Evolutionary conservation across 257 asterid genomes (phyloP), one percentile per base, ranked within the genome.

Genomic region (Ilex asprella): DNA sequence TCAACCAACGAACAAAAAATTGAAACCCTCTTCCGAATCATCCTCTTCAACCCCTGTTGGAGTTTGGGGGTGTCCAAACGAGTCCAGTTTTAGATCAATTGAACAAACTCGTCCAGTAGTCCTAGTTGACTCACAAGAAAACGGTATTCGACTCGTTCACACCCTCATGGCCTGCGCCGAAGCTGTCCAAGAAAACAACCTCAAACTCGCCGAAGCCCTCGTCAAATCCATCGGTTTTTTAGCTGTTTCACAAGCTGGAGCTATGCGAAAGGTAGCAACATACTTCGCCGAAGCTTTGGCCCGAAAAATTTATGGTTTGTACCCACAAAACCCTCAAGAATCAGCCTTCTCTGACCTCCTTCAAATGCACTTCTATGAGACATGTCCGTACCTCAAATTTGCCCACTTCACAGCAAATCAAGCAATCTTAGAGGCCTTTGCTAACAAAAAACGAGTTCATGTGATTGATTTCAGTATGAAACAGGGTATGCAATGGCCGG

Each of bases 401-500:
- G 75, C 83, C 31, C 74, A 79, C 53, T 79, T 79, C 29, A 76
- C 87, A 10, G 72, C 78, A 62, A 82, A 80, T 30, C 86, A 77
- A 41, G 82, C 86, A 30, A 58, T 84, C 47, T 75, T 82, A 0
- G 92, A 84, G 39, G 83, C 71, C 12, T 53, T 82, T 16, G 79
- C 69, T 14, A 82, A 81, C 9, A 67, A 58, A 2, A 68, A 66
- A 32, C 58, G 70, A 3, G 62, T 82, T 57, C 89, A 79, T 52
- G 60, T 85, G 1, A 78, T 85, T 21, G 93, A 85, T 70, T 85
- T 85, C 43, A 83, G 82, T 58, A 75, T 85, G 14, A 77, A 81
- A 16, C 71, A 73, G 31, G 93, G 89, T 5, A 80, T 78, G 61
- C 93, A 85, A 62, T 85, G 93, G 93, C 76, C 85, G 1, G 76